Base-by-base conservation (phyloP, 2,329 filamentous ascomycete genomes). In the Rhynchosporium secalis region DNA sequence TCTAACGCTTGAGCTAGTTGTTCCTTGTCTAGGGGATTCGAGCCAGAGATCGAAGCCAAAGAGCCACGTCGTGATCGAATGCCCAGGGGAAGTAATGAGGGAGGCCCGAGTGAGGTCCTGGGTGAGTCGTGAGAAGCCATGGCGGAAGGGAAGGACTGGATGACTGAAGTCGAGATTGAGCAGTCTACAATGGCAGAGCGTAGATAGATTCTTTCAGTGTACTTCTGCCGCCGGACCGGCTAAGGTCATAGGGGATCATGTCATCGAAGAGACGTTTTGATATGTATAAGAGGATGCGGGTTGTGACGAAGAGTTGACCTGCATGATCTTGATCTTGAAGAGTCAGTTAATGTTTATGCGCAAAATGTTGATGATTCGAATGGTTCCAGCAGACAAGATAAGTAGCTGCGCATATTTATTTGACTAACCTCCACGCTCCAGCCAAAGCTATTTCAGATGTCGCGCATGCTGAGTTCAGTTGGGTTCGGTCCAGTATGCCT, bases 1-100 rank as follows among this genome's bases (percentile, higher is more conserved):
- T 96, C 90, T 64, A 97, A 85, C 20, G 89, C 85, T 65, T 91
- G 85, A 40, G 90, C 86, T 43, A 94, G 81, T 62, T 90, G 87
- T 66, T 92, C 89, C 72, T 86, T 89, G 74, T 93, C 89, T 46
- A 85, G 77, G 55, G 83, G 81, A 1, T 80, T 76, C 2, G 78
- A 74, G 6, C 70, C 76, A 29, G 78, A 77, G 15, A 81, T 66
- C 29, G 86, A 86, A 26, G 75, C 74, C 41, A 78, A 73, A 28
- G 82, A 84, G n/a, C 75, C 77, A 56, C 79, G 77, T 29, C 78
- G 72, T 13, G 73, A 74, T 28, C 68, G 65, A 20, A 70, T 55
- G 10, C 65, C 68, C 4, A 69, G 64, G 10, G 70, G 65, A 20
- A 68, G 49, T 29, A 71, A 61, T 13, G 68, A 66, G 3, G 68